phyloP scores from a whole-genome alignment of 192 early-diverging fungal species.

The Backusella morwellensis region DNA sequence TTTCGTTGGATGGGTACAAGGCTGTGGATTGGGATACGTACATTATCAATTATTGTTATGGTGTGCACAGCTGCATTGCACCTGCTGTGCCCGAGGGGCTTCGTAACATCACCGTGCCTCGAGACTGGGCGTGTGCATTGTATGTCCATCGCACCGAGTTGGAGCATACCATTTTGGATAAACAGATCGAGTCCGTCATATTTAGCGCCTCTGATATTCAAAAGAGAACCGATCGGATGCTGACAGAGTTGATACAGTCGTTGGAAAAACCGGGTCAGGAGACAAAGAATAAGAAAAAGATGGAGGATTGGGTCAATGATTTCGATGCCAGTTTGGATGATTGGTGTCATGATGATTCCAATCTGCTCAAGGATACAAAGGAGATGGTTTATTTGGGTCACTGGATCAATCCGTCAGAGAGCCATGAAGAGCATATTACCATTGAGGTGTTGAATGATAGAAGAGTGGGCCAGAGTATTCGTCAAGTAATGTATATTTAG shows the following conservation, averaged over 20 bases:
- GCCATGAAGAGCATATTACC: constrained; percentile 31
- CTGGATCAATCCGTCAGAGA: constrained; percentile 23
- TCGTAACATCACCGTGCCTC: constrained; percentile 19
- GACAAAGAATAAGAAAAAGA: constrained; percentile 20
- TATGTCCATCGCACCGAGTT: constrained; percentile 10
- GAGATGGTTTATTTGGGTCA: constrained; percentile 23
- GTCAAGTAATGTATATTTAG: constrained; percentile 21
- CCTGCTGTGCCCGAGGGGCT: constrained; percentile 14
- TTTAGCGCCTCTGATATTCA: constrained; percentile 34
- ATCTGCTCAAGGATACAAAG: constrained; percentile 19
- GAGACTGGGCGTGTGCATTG: constrained; percentile 32
- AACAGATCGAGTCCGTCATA: constrained; percentile 33
- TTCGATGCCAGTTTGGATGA: constrained; percentile 40
- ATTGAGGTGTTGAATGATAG: constrained; percentile 35
- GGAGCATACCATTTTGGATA: constrained; percentile 23
- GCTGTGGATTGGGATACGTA: constrained; percentile 30
- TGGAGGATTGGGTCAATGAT: constrained; percentile 39
- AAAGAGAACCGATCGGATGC: constrained; percentile 33
- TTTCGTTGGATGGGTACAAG: constrained; percentile 6
- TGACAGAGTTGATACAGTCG: constrained; percentile 20
- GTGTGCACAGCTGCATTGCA: constrained; percentile 27
- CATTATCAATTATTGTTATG: constrained; percentile 27
- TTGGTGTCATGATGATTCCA: constrained; percentile 42
- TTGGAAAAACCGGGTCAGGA: constrained; percentile 31
- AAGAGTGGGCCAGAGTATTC: constrained; percentile 32